A percentile compares a stretch with the other conserved stretches of the same genome.
Conservation (phyloP, 129 eudicot genomes). For the Escallonia herrerae region DNA sequence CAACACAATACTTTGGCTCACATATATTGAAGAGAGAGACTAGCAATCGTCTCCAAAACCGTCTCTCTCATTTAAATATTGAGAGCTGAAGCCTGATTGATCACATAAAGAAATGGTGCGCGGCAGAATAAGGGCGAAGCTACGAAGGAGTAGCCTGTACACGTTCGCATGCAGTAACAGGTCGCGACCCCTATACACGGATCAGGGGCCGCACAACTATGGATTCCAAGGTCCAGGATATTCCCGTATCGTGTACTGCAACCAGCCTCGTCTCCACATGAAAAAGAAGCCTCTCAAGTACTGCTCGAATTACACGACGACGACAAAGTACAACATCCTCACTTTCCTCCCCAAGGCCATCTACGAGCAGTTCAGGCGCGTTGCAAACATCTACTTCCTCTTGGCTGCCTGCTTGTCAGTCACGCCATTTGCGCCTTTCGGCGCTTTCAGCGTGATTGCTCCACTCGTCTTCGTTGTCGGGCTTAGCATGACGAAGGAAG, state of each 20-base stretch:
- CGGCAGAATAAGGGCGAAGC: slow-evolving; percentile 38
- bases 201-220: slow-evolving; percentile 14
- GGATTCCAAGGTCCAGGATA: slow-evolving; percentile 36
- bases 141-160: slow-evolving; percentile 33
- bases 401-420: slow-evolving; percentile 44
- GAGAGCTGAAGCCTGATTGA: no score
- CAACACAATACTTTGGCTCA: no score
- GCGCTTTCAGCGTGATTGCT: slow-evolving; percentile 52
- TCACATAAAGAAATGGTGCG: slow-evolving; percentile 33
- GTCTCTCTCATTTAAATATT: no score
- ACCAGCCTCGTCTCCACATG: slow-evolving; percentile 45
- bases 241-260: slow-evolving; percentile 47
- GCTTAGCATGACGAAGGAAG: slow-evolving; percentile 61
- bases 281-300: slow-evolving; percentile 46
- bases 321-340: slow-evolving; percentile 52
- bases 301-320: slow-evolving; percentile 47
- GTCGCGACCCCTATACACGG: slow-evolving; percentile 7
- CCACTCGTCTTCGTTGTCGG: slow-evolving; percentile 59
- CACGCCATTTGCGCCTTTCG: slow-evolving; percentile 45
- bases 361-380: slow-evolving; percentile 65
- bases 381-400: slow-evolving; percentile 59
- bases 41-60: no score
- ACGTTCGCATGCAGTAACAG: slow-evolving; percentile 37
- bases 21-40: no score
- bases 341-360: slow-evolving; percentile 54